phyloP scores from a whole-genome alignment of 2,329 filamentous ascomycete genomes.

The Aspergillus arachidicola region DNA sequence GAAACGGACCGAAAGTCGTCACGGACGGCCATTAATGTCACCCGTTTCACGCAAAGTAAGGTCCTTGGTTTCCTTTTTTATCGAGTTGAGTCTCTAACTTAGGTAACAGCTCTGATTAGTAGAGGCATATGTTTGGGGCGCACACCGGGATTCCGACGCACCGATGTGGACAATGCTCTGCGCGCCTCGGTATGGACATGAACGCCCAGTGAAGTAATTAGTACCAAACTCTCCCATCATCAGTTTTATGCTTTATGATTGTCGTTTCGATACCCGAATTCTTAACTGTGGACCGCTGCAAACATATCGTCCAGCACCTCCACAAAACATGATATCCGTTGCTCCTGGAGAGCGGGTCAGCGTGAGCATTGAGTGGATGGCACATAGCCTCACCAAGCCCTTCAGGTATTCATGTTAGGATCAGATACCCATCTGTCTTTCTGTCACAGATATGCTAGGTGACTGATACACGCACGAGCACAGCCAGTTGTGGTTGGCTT shows the following conservation, averaged over 20 bases:
- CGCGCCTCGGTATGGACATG: constrained; percentile 9
- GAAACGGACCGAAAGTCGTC: background rate
- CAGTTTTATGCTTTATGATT: background rate
- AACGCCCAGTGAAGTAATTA: background rate
- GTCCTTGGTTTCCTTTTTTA: background rate
- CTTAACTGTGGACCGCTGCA: background rate
- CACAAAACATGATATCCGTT: background rate
- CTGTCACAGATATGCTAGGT: background rate
- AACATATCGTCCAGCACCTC: background rate
- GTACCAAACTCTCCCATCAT: background rate
- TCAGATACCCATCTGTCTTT: background rate
- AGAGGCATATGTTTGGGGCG: constrained; percentile 28
- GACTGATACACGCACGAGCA: background rate
- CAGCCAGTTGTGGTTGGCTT: background rate
- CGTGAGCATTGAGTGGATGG: background rate
- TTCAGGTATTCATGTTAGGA: background rate
- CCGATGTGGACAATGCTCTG: constrained; percentile 26
- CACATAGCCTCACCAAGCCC: background rate
- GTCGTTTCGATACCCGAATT: background rate
- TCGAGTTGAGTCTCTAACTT: constrained; percentile 11
- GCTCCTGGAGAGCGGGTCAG: background rate
- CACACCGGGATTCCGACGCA: constrained; percentile 26
- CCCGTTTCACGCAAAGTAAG: constrained; percentile 23
- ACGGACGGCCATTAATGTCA: constrained; percentile 11
- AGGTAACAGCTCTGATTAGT: constrained; percentile 18